A percentile compares a stretch with the other conserved stretches of the same genome.
Conservation (phyloP, 2,329 filamentous ascomycete genomes). For the Clonostachys rosea region DNA sequence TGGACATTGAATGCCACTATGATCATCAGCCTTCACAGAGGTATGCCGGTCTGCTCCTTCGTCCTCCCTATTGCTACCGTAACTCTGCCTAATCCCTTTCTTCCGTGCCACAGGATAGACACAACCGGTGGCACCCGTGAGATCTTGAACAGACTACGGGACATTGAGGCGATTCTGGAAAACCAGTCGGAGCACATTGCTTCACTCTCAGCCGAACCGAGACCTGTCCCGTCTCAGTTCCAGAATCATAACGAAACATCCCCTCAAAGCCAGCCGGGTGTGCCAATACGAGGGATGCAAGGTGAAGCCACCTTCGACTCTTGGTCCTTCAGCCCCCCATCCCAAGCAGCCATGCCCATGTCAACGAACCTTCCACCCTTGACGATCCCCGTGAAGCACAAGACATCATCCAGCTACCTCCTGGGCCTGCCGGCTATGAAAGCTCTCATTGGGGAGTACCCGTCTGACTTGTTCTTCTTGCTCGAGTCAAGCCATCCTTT, state of each 20-base stretch:
- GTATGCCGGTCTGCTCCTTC: constrained; percentile 1
- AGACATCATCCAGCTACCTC: constrained; percentile 19
- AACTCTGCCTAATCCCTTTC: constrained; percentile 8
- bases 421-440: constrained; percentile 16
- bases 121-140: constrained; percentile 17
- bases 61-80: neutral
- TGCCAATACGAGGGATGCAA: constrained; percentile 4
- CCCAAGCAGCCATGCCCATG: constrained; percentile 1
- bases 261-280: constrained; percentile 8
- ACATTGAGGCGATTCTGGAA: constrained; percentile 16
- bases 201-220: constrained; percentile 3
- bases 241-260: constrained; percentile 6
- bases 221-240: neutral
- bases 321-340: neutral
- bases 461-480: constrained; percentile 15
- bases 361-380: constrained; percentile 11
- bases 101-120: constrained; percentile 12
- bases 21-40: constrained; percentile 18
- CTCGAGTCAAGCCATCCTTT: constrained; percentile 15
- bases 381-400: constrained; percentile 18
- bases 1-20: constrained; percentile 16
- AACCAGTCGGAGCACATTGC: constrained; percentile 9
- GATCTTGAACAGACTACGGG: constrained; percentile 15
- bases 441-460: constrained; percentile 19
- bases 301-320: neutral